These are phyloP conservation scores for Starmerella bombicola DNA, from an alignment of 805 yeast genomes.

Conservation along the genomic window DNA sequence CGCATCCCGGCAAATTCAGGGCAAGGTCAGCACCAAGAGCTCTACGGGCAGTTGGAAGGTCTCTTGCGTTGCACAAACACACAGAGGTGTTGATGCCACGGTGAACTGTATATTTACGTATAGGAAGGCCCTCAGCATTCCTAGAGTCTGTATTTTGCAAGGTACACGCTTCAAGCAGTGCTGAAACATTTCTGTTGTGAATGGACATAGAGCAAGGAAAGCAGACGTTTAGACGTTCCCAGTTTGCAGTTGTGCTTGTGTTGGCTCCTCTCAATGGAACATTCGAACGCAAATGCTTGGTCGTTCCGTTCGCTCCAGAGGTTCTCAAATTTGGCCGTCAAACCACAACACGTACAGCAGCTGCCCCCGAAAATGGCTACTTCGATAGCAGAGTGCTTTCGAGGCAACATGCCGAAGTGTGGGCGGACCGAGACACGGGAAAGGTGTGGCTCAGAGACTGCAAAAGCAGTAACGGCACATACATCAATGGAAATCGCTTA, in stretches of 20 bases:
- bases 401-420: slow-evolving; percentile 86
- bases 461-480: slow-evolving; percentile 90
- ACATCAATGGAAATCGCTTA: slow-evolving; percentile 63
- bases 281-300: slow-evolving; percentile 64
- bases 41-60: no score
- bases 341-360: slow-evolving; percentile 40
- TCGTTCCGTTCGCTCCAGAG: slow-evolving; percentile 71
- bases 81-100: no score
- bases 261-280: slow-evolving; percentile 68
- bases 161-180: no score
- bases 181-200: no score
- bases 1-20: no score
- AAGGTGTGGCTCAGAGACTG: slow-evolving; percentile 69
- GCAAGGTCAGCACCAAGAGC: no score
- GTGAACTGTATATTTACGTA: no score
- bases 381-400: slow-evolving; percentile 89
- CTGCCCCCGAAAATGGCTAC: slow-evolving; percentile 67
- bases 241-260: slow-evolving; percentile 41
- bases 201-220: not conserved
- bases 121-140: no score
- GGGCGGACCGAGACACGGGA: slow-evolving; percentile 52
- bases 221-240: slow-evolving; percentile 24
- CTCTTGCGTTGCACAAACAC: no score
- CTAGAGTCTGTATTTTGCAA: no score
- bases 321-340: slow-evolving; percentile 84